A percentile compares a stretch with the other conserved stretches of the same genome.
phyloP scores from a whole-genome alignment of 139 green algal genomes.

The Edaphochlamys debaryana region DNA sequence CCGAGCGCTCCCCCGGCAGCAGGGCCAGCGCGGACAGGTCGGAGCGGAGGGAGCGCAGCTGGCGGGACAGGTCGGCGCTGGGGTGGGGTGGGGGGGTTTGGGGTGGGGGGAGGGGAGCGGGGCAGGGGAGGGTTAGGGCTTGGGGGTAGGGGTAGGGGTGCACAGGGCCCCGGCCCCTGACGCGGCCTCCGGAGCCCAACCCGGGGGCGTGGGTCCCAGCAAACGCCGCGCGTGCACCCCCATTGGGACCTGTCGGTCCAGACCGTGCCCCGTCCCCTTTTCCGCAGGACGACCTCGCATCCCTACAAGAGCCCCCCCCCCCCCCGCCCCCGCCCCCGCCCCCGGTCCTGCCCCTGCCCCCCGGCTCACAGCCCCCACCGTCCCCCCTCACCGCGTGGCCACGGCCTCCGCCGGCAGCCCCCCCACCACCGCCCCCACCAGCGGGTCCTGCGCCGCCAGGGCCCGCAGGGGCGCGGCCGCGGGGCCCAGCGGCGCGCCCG shows the following conservation, averaged over 20 bases:
- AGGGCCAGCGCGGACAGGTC: slow-evolving; percentile 25
- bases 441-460: slow-evolving; percentile 2
- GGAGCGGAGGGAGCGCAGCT: slow-evolving; percentile 9
- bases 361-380: too few species aligned
- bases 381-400: neutral
- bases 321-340: too few species aligned
- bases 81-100: neutral
- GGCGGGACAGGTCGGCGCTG: slow-evolving; percentile 7
- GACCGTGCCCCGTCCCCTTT: too few species aligned
- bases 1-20: neutral
- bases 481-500: slow-evolving; percentile 3
- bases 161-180: too few species aligned
- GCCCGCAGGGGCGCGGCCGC: slow-evolving; percentile 21
- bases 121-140: neutral
- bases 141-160: too few species aligned
- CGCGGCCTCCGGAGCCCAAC: too few species aligned
- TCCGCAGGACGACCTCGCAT: too few species aligned
- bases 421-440: slow-evolving; percentile 23
- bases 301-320: too few species aligned
- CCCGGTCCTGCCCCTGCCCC: too few species aligned
- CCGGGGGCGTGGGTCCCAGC: too few species aligned
- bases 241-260: too few species aligned
- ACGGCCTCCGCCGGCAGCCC: slow-evolving; percentile 3
- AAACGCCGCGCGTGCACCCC: too few species aligned
- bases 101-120: neutral